Evolutionary conservation across 208 protist genomes (phyloP), one percentile per base, ranked within the genome.

Genomic region (Crithidia mellificae): DNA sequence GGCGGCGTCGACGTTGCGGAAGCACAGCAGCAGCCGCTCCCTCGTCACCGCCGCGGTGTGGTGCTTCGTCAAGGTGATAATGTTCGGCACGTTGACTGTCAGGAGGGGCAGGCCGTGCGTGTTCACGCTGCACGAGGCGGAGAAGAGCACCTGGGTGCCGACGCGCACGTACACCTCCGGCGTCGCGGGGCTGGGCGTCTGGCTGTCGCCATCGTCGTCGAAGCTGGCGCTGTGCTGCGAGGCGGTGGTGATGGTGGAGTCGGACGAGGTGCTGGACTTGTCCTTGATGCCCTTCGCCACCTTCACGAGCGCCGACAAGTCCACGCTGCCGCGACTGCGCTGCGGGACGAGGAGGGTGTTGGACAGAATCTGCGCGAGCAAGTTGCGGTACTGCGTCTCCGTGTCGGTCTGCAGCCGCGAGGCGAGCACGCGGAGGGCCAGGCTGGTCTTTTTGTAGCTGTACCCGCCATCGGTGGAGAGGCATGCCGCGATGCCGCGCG

Each of bases 301-400:
- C 59, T 62, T 32, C 57, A 65, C n/a, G 64, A 87, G 27, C 34
- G 53, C 63, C 12, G 74, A 72, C 20, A 90, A n/a, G 63, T 83
- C 74, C 6, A 92, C 75, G 36, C 66, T 75, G 41, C 87, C 87
- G 38, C 58, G 56, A 58, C 77, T 84, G 59, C 47, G 36, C 29
- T 72, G 72, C 2, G 84, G 81, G 15, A 92, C 81, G 39, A 92
- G 72, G 0, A 92, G 67, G 14, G 84, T 88, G 67, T 82, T 69
- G n/a, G 64, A 36, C 15, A 92, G 69, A n/a, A 79, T 58, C 49
- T 74, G 51, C 34, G 65, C 74, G 32, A 85, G 34, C 12, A 88
- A 46, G 62, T 80, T 77, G 63, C 66, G 59, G 24, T 83, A 72
- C 30, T 59, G 43, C 53, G 69, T 72, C 25, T 78, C 77, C 47